Conservation (phyloP, 306 rosid species). For the Mimosa bimucronata region DNA sequence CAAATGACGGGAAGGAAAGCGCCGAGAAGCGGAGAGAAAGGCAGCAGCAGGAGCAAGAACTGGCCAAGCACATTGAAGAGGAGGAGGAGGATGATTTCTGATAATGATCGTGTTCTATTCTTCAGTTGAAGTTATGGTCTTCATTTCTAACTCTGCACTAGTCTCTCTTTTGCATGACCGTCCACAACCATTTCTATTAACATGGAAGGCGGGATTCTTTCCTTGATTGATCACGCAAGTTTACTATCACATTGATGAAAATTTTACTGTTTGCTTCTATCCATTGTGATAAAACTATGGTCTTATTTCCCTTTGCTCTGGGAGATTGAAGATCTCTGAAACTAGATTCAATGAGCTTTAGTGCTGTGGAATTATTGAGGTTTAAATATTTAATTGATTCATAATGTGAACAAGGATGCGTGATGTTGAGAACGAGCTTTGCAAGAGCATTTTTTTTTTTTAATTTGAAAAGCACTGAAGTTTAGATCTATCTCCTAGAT, state of each 20-base stretch:
- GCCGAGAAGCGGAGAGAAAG: conserved; percentile 49
- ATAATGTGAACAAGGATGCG: neutral
- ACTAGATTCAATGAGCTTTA: neutral
- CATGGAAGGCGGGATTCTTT: neutral
- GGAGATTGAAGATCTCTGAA: neutral
- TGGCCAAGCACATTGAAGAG: conserved; percentile 51
- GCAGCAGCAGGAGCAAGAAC: conserved; percentile 53
- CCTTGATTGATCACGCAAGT: neutral
- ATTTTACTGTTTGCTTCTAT: neutral
- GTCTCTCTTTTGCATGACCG: neutral
- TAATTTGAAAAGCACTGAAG: neutral
- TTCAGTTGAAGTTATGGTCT: conserved; percentile 7
- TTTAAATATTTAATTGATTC: no score
- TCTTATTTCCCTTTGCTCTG: neutral
- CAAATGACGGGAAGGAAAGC: conserved; percentile 47
- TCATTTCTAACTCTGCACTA: conserved; percentile 15
- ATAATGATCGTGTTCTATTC: neutral
- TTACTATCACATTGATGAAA: neutral
- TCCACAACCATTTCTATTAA: neutral
- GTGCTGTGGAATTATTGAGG: neutral
- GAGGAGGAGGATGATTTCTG: conserved; percentile 56
- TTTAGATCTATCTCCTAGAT: neutral
- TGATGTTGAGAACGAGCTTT: neutral
- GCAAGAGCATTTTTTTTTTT: neutral
- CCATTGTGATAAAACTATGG: neutral